Conservation (phyloP, 768 basidiomycete genomes). For the Heimioporus sp. region DNA sequence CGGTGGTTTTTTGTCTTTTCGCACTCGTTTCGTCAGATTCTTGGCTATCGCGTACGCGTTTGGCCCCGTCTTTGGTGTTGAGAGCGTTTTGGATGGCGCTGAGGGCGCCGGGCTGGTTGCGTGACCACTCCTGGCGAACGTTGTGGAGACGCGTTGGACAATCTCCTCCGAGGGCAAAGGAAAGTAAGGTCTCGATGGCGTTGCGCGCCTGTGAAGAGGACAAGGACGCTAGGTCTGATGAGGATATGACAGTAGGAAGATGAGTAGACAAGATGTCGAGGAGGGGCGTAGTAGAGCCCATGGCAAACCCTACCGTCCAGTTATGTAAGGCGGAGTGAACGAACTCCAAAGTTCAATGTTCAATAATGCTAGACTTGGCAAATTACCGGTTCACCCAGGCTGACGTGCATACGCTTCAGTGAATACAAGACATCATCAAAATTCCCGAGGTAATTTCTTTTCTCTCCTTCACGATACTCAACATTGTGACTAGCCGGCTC, state of each 20-base stretch:
- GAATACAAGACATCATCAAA: too few species aligned
- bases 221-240: neutral
- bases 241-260: conserved; percentile 15
- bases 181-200: conserved; percentile 24
- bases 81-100: conserved; percentile 18
- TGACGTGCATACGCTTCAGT: too few species aligned
- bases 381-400: too few species aligned
- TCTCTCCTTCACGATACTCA: too few species aligned
- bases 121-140: conserved; percentile 22
- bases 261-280: conserved; percentile 19
- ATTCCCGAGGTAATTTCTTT: too few species aligned
- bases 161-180: conserved; percentile 29
- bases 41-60: conserved; percentile 24
- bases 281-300: conserved; percentile 24
- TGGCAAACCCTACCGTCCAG: neutral
- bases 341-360: too few species aligned
- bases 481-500: too few species aligned
- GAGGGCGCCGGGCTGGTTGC: conserved; percentile 20
- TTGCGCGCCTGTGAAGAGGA: conserved; percentile 2
- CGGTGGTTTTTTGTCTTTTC: conserved; percentile 20
- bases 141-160: conserved; percentile 18
- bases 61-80: conserved; percentile 7
- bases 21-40: conserved; percentile 7
- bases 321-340: neutral
- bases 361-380: too few species aligned